Base-by-base conservation (phyloP, 202 grass and related monocot genomes). In the Saccharum hybrid region DNA sequence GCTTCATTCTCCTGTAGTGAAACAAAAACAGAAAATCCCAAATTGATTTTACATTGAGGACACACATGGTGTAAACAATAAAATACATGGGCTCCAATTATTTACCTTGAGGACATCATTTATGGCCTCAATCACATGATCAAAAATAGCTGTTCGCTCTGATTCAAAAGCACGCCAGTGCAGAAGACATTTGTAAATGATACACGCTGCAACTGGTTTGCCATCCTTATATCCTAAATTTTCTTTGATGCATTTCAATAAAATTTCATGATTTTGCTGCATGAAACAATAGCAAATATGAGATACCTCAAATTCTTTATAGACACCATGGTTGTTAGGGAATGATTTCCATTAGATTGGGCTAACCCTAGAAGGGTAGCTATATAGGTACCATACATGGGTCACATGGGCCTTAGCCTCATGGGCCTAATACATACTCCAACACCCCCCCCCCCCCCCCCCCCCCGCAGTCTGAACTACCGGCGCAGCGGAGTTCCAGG, bases 111-210 rank as follows among this genome's bases (percentile, higher is more conserved):
- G 88, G 80, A 94, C 92, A 84, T 96, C 83, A 82, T 98, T 98
- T 73, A 98, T 96, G 86, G 89, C 78, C 77, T 95, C 91, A 74
- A 96, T 96, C 65, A 98, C 83, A 78, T 92, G 89, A 87, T 98
- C 91, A 87, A 98, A 98, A 88, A 96, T 94, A 86, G 84, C 89
- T 31, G 96, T 98, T 59, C 93, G 90, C 81, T 98, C 96, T 72
- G 93, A 92, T 84, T 98, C 93, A 77, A 92, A 98, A 71, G 87
- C 66, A 81, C 38, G 93, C 96, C 96, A 98, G 45, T 93, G 89
- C 21, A 94, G 52, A 89, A 98, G 93, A 67, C 87, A 92, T 80
- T 86, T 96, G 76, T 98, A 98, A 52, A 98, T 98, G 66, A 92
- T 90, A 75, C 93, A 93, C 11, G 93, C 96, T 22, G 93, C 92